Conservation (phyloP, 106 monocot genomes). For the Xerophyta viscosa region DNA sequence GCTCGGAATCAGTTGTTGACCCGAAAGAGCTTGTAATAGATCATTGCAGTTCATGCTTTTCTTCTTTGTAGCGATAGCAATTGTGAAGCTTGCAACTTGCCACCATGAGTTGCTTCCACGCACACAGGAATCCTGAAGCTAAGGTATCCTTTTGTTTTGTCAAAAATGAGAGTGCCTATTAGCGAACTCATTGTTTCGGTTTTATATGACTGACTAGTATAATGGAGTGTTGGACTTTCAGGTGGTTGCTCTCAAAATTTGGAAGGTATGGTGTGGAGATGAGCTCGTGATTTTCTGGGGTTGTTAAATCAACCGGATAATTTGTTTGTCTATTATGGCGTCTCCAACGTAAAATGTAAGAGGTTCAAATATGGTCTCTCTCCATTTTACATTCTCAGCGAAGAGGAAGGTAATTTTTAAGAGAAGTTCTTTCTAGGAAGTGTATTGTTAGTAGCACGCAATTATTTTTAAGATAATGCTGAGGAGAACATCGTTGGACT, state of each 20-base stretch:
- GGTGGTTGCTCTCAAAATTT: constrained; percentile 71
- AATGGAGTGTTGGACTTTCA: too few species aligned
- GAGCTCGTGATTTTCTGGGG: constrained; percentile 83
- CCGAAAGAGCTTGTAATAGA: constrained; percentile 38
- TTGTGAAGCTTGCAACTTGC: constrained; percentile 84
- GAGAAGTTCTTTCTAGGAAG: not conserved
- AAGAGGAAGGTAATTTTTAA: constrained; percentile 94
- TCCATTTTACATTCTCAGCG: constrained; percentile 76
- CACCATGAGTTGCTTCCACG: constrained; percentile 86
- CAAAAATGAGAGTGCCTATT: not conserved
- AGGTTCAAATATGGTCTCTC: constrained; percentile 69
- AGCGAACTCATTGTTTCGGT: not conserved
- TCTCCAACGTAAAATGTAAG: constrained; percentile 59
- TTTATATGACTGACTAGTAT: not conserved
- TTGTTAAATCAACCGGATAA: constrained; percentile 83
- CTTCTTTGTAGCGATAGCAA: constrained; percentile 87
- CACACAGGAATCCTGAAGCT: constrained; percentile 70
- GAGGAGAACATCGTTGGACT: too few species aligned
- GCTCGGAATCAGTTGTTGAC: constrained; percentile 39
- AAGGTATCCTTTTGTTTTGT: constrained; percentile 43
- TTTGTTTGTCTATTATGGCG: constrained; percentile 73
- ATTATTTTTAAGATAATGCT: not conserved
- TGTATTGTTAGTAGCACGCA: not conserved
- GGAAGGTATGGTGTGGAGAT: constrained; percentile 67
- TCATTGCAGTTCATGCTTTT: constrained; percentile 63